A percentile compares a stretch with the other conserved stretches of the same genome.
These are phyloP conservation scores for Fusarium decemcellulare DNA, from an alignment of 2,329 filamentous ascomycete species.

Conservation along the genomic window DNA sequence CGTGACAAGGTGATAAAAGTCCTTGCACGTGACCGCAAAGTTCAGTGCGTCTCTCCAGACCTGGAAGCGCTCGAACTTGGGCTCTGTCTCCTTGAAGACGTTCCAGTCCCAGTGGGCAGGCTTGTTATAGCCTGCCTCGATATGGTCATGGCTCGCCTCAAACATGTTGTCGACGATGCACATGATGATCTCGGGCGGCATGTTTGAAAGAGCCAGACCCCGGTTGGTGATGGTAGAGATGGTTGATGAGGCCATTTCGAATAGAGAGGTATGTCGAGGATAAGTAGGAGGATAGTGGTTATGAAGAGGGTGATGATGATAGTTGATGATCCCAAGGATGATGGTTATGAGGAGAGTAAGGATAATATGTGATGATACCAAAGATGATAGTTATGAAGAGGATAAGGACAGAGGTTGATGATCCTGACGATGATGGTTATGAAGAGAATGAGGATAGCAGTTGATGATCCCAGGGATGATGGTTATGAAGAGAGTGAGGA, in stretches of 20 bases:
- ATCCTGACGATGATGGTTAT: too few relatives aligned
- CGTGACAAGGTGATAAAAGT: not conserved
- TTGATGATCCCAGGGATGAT: too few relatives aligned
- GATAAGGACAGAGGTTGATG: too few relatives aligned
- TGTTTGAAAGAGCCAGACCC: not conserved
- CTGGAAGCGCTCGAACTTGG: not conserved
- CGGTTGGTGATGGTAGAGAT: not conserved
- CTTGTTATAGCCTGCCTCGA: not conserved
- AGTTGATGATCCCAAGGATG: too few relatives aligned
- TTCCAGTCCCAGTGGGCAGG: not conserved
- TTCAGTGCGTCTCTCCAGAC: conserved; percentile 11
- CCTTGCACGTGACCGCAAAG: conserved; percentile 15
- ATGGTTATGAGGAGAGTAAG: too few relatives aligned
- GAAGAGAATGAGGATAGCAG: too few relatives aligned
- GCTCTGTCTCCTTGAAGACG: not conserved
- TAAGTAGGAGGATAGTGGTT: too few relatives aligned
- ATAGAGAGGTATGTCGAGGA: not conserved
- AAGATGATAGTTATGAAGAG: too few relatives aligned
- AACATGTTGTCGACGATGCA: conserved; percentile 15
- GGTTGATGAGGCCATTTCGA: not conserved
- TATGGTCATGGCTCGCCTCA: not conserved
- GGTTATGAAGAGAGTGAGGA: too few relatives aligned
- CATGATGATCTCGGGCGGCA: conserved; percentile 1
- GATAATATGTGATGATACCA: too few relatives aligned
- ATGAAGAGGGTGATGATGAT: too few relatives aligned